Conservation (phyloP, 306 rosid species). For the Lagenaria siceraria region DNA sequence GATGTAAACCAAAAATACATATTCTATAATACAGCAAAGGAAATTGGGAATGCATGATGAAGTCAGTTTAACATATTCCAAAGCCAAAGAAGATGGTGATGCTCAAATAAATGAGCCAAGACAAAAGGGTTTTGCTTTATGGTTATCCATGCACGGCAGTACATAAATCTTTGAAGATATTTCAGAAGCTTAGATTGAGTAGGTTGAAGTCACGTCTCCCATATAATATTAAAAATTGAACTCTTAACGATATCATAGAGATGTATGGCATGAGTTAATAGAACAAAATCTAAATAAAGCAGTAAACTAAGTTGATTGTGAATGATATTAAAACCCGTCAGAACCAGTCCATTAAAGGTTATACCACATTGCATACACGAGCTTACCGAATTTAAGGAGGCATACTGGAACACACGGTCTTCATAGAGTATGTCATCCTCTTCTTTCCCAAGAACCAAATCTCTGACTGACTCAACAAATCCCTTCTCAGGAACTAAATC, state of each 20-base stretch:
- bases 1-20: not conserved
- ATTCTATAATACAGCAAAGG: not conserved
- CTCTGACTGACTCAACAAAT: conserved; percentile 34
- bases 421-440: conserved; percentile 78
- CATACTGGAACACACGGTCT: conserved; percentile 85
- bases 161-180: not conserved
- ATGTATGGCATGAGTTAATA: not conserved
- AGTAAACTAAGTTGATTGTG: not conserved
- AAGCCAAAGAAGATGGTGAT: not conserved
- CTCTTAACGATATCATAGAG: not conserved
- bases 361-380: not conserved
- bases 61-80: not conserved
- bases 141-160: not conserved
- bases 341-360: not conserved
- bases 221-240: not conserved
- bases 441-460: conserved; percentile 37
- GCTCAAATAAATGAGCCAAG: not conserved
- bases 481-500: conserved; percentile 32
- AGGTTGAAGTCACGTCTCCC: not conserved
- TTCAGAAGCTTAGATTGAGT: not conserved
- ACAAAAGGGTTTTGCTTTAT: not conserved
- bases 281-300: not conserved
- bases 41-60: not conserved
- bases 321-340: not conserved
- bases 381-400: conserved; percentile 71